These are phyloP conservation scores for Emmonsia crescens DNA, from an alignment of 2,329 filamentous ascomycete genomes.

Conservation along the genomic window DNA sequence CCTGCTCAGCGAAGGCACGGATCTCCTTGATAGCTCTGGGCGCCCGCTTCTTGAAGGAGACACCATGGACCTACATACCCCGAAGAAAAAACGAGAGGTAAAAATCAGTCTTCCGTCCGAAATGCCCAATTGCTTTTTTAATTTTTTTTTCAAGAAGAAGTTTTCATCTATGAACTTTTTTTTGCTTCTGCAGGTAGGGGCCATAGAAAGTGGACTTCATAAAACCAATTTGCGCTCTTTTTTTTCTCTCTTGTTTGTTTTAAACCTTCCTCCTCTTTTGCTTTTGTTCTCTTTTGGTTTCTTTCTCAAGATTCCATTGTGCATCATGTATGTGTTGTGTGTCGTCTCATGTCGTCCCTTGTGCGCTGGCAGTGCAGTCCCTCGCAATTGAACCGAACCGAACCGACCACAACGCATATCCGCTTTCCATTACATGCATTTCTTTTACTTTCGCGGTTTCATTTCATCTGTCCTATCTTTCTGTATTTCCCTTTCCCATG, in stretches of 20 bases:
- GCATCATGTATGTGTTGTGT: slow-evolving; percentile 4
- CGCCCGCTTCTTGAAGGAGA: slow-evolving; percentile 99
- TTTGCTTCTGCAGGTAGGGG: slow-evolving; percentile 18
- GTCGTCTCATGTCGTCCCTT: not conserved
- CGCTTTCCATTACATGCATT: not conserved
- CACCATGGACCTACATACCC: slow-evolving; percentile 72
- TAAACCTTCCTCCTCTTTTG: slow-evolving; percentile 6
- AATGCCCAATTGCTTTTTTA: slow-evolving; percentile 20
- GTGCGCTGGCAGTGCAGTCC: no score
- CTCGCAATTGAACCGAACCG: not conserved
- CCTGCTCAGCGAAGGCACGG: slow-evolving; percentile 79
- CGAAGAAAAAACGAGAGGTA: slow-evolving; percentile 27
- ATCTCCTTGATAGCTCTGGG: slow-evolving; percentile 99
- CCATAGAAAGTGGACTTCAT: slow-evolving; percentile 57
- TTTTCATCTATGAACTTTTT: slow-evolving; percentile 6
- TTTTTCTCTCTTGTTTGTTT: slow-evolving; percentile 17
- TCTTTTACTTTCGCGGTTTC: not conserved
- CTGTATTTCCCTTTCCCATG: not conserved
- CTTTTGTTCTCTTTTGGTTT: not conserved
- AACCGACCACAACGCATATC: slow-evolving; percentile 2
- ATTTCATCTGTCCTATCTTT: not conserved
- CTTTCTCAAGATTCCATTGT: not conserved
- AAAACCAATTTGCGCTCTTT: slow-evolving; percentile 49
- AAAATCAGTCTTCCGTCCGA: slow-evolving; percentile 60
- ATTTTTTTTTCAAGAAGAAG: slow-evolving; percentile 7